Percentiles rank a stretch among this genome's conserved stretches.
These are phyloP conservation scores for Fusarium papillatum DNA, from an alignment of 2,329 filamentous ascomycete genomes.

Conservation along the genomic window DNA sequence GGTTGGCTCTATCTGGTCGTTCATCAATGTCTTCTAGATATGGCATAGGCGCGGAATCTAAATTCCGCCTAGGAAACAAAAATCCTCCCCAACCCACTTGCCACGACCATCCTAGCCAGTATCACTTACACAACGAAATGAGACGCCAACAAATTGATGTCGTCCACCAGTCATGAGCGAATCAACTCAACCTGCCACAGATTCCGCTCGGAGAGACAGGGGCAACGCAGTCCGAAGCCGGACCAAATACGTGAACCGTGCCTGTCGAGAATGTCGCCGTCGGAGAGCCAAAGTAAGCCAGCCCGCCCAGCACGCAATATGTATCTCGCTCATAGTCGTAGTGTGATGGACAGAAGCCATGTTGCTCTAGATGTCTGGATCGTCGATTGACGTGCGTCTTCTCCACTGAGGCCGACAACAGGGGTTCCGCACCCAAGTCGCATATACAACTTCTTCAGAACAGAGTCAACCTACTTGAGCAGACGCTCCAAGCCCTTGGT, in stretches of 20 bases:
- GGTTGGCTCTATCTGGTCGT: not conserved
- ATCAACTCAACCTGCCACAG: not conserved
- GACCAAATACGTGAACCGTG: not conserved
- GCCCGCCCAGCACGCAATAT: not conserved
- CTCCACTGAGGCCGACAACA: not conserved
- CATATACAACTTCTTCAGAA: not conserved
- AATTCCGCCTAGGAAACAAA: not conserved
- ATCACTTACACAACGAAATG: not conserved
- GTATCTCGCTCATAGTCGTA: not conserved
- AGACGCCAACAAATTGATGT: not conserved
- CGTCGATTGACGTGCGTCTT: not conserved
- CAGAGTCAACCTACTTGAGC: not conserved
- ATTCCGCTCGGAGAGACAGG: not conserved
- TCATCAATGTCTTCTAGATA: not conserved
- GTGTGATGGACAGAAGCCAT: not conserved
- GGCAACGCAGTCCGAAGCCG: not conserved
- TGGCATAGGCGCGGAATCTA: not conserved
- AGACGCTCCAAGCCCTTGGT: not conserved
- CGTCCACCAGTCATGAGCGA: not conserved
- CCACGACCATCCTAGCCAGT: not conserved
- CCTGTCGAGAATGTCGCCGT: not conserved
- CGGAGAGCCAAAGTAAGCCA: not conserved
- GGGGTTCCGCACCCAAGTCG: not conserved
- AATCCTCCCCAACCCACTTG: not conserved
- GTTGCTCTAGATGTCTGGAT: not conserved